Evolutionary conservation across 2,329 filamentous ascomycete genomes (phyloP).

Genomic region (Cercospora citrullina): DNA sequence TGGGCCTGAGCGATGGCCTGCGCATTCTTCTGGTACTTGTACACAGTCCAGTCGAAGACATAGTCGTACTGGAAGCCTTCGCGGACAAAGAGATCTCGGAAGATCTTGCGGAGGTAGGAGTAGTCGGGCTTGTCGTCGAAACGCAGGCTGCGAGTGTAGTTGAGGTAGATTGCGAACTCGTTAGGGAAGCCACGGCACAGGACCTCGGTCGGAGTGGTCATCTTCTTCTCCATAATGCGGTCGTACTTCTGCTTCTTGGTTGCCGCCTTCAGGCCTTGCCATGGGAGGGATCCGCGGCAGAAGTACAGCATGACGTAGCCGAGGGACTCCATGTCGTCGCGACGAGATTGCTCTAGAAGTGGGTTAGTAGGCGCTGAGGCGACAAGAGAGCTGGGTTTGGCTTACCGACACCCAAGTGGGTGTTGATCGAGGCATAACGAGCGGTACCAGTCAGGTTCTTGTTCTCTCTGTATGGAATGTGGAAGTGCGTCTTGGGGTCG

Average conservation of each 20-base stretch:
- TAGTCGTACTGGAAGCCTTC: slow-evolving; percentile 99
- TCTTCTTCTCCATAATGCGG: slow-evolving; percentile 99
- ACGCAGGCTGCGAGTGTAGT: slow-evolving; percentile 97
- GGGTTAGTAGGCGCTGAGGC: slow-evolving; percentile 14
- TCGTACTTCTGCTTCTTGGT: slow-evolving; percentile 97
- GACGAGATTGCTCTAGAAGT: slow-evolving; percentile 82
- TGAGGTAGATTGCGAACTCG: slow-evolving; percentile 98
- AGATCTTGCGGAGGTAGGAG: slow-evolving; percentile 99
- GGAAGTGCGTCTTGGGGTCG: slow-evolving; percentile 99
- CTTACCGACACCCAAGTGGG: slow-evolving; percentile 85
- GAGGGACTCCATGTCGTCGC: slow-evolving; percentile 98
- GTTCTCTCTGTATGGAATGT: slow-evolving; percentile 99
- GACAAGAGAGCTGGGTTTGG: not conserved
- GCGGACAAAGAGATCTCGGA: slow-evolving; percentile 97
- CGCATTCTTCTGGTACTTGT: slow-evolving; percentile 99
- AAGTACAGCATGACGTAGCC: slow-evolving; percentile 99
- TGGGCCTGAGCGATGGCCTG: slow-evolving; percentile 84
- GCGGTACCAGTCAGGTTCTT: slow-evolving; percentile 99
- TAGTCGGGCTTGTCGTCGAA: slow-evolving; percentile 99
- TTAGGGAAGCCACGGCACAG: slow-evolving; percentile 99
- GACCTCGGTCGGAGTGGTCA: slow-evolving; percentile 98
- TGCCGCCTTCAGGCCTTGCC: slow-evolving; percentile 78
- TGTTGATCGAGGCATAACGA: slow-evolving; percentile 98
- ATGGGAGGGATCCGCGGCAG: slow-evolving; percentile 96
- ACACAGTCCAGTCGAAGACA: slow-evolving; percentile 99